These are phyloP conservation scores for Lichina pygmaea DNA, from an alignment of 495 filamentous ascomycete genomes.

Conservation along the genomic window DNA sequence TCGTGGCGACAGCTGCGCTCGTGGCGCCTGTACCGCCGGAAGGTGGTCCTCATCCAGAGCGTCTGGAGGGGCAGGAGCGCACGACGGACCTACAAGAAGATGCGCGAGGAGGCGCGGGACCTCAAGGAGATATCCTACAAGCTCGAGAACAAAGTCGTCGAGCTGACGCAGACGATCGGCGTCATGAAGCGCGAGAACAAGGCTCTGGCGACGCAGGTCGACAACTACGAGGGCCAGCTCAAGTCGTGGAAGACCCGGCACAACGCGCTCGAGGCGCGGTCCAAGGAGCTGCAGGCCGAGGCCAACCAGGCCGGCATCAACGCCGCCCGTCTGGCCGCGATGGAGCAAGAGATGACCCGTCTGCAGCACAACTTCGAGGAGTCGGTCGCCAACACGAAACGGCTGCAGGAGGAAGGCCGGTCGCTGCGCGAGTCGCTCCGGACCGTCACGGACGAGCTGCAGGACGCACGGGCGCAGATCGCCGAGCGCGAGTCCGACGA, in stretches of 20 bases:
- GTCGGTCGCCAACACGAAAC: slow-evolving; percentile 61
- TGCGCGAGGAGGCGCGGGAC: slow-evolving; percentile 88
- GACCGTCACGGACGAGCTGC: slow-evolving; percentile 48
- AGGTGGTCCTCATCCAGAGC: slow-evolving; percentile 76
- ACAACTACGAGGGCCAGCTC: slow-evolving; percentile 88
- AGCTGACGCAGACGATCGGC: slow-evolving; percentile 82
- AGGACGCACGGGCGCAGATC: slow-evolving; percentile 40
- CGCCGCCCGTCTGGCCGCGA: slow-evolving; percentile 57
- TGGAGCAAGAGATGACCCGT: slow-evolving; percentile 85
- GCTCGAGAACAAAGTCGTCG: slow-evolving; percentile 96
- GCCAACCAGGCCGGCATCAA: slow-evolving; percentile 95
- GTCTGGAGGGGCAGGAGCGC: slow-evolving; percentile 75
- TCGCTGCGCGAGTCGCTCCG: slow-evolving; percentile 53
- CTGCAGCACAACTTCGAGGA: slow-evolving; percentile 74
- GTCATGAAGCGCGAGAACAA: slow-evolving; percentile 86
- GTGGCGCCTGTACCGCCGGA: slow-evolving; percentile 71
- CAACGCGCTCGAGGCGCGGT: slow-evolving; percentile 66
- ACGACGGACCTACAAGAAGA: slow-evolving; percentile 55
- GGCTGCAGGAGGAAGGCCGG: slow-evolving; percentile 79
- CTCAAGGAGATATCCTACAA: slow-evolving; percentile 98
- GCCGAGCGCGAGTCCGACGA: slow-evolving; percentile 58
- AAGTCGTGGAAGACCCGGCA: slow-evolving; percentile 83
- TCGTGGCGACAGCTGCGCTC: slow-evolving; percentile 46
- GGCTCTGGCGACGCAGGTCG: slow-evolving; percentile 58
- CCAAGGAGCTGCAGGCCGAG: slow-evolving; percentile 83